These are phyloP conservation scores for Xylariaceae sp. DNA, from an alignment of 2,329 filamentous ascomycete species.

Conservation along the genomic window DNA sequence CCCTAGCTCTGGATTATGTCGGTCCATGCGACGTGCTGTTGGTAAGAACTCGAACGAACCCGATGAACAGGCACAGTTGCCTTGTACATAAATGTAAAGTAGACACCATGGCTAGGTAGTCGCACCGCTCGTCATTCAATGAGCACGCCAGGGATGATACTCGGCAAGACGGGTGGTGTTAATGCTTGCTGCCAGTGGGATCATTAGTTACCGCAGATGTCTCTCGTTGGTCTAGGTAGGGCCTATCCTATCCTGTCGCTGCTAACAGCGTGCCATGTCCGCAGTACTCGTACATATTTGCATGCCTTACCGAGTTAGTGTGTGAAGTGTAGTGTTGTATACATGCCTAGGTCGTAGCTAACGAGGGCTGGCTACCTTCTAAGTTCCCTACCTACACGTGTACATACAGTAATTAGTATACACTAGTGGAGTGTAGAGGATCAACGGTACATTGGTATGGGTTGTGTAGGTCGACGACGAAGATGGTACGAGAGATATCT, in stretches of 20 bases:
- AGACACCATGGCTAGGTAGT: background rate
- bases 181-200: background rate
- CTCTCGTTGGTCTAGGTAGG: background rate
- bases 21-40: conserved; percentile 28
- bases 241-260: background rate
- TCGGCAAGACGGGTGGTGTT: background rate
- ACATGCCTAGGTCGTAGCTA: background rate
- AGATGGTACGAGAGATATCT: no score
- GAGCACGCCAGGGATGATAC: background rate
- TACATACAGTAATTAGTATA: background rate
- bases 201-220: background rate
- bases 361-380: background rate
- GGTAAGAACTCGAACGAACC: conserved; percentile 15
- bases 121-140: no score
- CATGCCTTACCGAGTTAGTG: background rate
- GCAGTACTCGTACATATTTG: background rate
- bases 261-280: background rate
- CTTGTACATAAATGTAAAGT: background rate
- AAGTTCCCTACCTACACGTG: background rate
- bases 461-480: background rate
- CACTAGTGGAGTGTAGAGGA: background rate
- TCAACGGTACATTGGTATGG: background rate
- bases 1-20: conserved; percentile 21
- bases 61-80: conserved; percentile 14
- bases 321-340: background rate